Percentiles rank a stretch among this genome's conserved stretches.
Evolutionary conservation across 345 rosid species (phyloP).

Genomic region (Populus euphratica): DNA sequence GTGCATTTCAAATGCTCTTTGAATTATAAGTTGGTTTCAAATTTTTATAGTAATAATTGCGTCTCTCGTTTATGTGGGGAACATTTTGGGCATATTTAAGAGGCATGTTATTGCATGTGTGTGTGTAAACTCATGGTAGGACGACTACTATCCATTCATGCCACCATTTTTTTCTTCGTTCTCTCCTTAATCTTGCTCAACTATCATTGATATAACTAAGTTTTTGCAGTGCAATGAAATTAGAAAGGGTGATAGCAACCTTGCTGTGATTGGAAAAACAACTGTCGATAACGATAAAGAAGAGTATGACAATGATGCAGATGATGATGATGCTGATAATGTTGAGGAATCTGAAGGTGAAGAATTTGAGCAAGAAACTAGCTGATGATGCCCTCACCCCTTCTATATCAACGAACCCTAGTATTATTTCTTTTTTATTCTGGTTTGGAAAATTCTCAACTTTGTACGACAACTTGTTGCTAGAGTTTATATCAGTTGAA

Average conservation of each 20-base stretch:
- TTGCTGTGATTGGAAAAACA: slow-evolving; percentile 67
- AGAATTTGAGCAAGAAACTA: slow-evolving; percentile 93
- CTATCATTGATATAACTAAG: background rate
- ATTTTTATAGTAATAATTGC: too few species aligned
- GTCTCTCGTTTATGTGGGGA: too few species aligned
- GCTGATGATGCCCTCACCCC: slow-evolving; percentile 19
- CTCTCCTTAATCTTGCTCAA: background rate
- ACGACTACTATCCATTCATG: background rate
- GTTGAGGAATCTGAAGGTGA: slow-evolving; percentile 93
- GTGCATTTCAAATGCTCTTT: too few species aligned
- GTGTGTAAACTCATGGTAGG: too few species aligned
- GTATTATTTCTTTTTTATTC: background rate
- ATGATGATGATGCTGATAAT: slow-evolving; percentile 84
- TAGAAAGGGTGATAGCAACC: slow-evolving; percentile 56
- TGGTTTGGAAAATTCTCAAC: background rate
- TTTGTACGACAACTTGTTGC: too few species aligned
- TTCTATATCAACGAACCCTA: background rate
- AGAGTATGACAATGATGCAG: slow-evolving; percentile 73
- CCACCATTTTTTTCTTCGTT: background rate
- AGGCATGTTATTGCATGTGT: too few species aligned
- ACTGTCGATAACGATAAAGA: slow-evolving; percentile 64
- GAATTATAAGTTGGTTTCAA: too few species aligned
- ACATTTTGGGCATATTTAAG: too few species aligned
- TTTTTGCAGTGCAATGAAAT: slow-evolving; percentile 72
- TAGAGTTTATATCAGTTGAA: too few species aligned